Evolutionary conservation across 1,284 basidiomycete species (phyloP).

Genomic region (Rhodotorula mucilaginosa): DNA sequence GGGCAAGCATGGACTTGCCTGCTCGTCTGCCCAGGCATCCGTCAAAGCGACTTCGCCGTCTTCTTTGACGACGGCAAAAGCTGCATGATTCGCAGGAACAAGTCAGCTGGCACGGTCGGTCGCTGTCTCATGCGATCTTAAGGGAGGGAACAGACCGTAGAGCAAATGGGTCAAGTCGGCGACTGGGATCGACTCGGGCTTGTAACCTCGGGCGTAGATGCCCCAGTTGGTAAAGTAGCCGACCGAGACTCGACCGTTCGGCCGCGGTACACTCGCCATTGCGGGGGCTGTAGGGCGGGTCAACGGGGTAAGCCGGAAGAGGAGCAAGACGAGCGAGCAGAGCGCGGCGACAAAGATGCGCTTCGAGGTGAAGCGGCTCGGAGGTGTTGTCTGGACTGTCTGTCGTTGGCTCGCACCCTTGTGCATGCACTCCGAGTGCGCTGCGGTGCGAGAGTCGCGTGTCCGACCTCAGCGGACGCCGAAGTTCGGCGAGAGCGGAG

Average conservation of each 20-base stretch:
- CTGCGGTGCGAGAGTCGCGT: background rate
- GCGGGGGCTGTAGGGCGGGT: background rate
- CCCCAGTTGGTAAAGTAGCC: constrained; percentile 62
- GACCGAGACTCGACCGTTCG: constrained; percentile 38
- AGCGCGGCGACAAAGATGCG: background rate
- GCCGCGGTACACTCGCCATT: constrained; percentile 13
- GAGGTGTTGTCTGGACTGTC: background rate
- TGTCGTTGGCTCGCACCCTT: background rate
- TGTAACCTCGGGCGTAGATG: constrained; percentile 30
- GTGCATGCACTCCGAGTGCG: background rate
- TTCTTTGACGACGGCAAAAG: constrained; percentile 77
- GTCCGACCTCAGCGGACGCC: background rate
- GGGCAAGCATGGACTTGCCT: constrained; percentile 53
- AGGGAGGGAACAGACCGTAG: constrained; percentile 52
- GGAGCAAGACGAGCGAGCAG: background rate
- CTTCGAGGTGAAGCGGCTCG: background rate
- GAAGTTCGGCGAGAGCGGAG: background rate
- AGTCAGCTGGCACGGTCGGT: background rate
- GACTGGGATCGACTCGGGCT: constrained; percentile 59
- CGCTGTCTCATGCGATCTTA: rapidly evolving
- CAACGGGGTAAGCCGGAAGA: background rate
- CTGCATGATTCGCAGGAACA: background rate
- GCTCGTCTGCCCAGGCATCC: constrained; percentile 77
- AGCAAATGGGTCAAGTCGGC: constrained; percentile 72
- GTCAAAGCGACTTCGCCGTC: constrained; percentile 63